Evolutionary conservation across 345 rosid genomes (phyloP).

Genomic region (Eutrema heterophyllum): DNA sequence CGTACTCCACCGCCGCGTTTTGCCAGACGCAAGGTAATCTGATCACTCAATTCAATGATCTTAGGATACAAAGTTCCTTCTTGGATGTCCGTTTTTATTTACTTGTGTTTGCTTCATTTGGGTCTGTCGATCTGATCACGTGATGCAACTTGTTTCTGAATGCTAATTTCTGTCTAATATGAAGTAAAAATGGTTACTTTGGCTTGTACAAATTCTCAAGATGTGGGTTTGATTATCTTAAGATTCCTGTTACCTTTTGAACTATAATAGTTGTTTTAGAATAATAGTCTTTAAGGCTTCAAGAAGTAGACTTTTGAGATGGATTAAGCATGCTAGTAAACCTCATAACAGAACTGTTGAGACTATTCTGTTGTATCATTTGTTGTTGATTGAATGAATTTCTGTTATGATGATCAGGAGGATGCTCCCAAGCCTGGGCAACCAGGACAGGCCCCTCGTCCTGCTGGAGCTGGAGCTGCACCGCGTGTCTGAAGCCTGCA

Average conservation of each 20-base stretch:
- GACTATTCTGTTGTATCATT: background rate
- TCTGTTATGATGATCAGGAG: slow-evolving; percentile 11
- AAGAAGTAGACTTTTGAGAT: background rate
- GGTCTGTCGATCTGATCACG: too few relatives aligned
- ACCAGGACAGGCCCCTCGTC: slow-evolving; percentile 33
- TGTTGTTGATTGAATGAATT: background rate
- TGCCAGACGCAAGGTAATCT: slow-evolving; percentile 62
- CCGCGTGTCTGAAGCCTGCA: slow-evolving; percentile 19
- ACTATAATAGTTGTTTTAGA: background rate
- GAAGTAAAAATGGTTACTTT: too few relatives aligned
- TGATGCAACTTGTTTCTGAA: too few relatives aligned
- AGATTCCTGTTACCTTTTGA: background rate
- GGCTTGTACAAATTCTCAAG: too few relatives aligned
- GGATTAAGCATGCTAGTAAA: background rate
- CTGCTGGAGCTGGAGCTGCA: slow-evolving; percentile 25
- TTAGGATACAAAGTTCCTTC: too few relatives aligned
- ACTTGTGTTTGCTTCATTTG: too few relatives aligned
- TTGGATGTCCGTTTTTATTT: too few relatives aligned
- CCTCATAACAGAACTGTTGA: background rate
- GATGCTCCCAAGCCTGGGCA: slow-evolving; percentile 34
- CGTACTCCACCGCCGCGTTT: slow-evolving; percentile 92
- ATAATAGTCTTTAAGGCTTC: background rate
- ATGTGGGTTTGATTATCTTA: background rate
- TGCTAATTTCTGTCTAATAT: too few relatives aligned
- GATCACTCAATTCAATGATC: background rate